A percentile compares a stretch with the other conserved stretches of the same genome.
phyloP scores from a whole-genome alignment of 345 rosid genomes.

The Salix suchowensis region DNA sequence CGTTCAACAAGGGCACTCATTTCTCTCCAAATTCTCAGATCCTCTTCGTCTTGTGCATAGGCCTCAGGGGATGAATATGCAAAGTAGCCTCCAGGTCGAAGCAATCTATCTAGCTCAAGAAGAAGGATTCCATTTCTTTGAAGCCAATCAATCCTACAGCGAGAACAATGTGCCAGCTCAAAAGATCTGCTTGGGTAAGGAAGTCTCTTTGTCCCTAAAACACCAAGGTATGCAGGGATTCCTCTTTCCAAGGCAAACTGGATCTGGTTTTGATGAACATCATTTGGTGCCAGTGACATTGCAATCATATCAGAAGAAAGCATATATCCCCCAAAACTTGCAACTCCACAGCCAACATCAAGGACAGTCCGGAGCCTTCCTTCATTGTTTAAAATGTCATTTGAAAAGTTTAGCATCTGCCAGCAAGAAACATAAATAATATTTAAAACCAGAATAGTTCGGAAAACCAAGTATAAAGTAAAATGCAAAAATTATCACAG shows the following conservation, averaged over 20 bases:
- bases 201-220: constrained; percentile 87
- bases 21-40: constrained; percentile 86
- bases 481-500: neutral
- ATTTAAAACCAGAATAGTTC: neutral
- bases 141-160: constrained; percentile 99
- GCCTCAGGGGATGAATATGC: constrained; percentile 99
- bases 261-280: constrained; percentile 99
- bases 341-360: constrained; percentile 99
- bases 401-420: constrained; percentile 93
- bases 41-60: constrained; percentile 94
- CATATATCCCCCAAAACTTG: constrained; percentile 95
- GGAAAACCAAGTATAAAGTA: neutral
- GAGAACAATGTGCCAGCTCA: constrained; percentile 95
- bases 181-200: constrained; percentile 99
- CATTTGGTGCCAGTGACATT: constrained; percentile 95
- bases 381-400: constrained; percentile 58
- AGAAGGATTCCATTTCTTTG: constrained; percentile 97
- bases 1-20: constrained; percentile 89
- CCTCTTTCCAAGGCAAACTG: constrained; percentile 99
- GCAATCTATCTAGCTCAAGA: constrained; percentile 93
- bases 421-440: constrained; percentile 17
- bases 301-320: constrained; percentile 78
- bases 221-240: constrained; percentile 97
- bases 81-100: constrained; percentile 96
- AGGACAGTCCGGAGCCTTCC: constrained; percentile 85